Base-by-base conservation (phyloP, 2,329 filamentous ascomycete species). In the Lecanicillium sp. region DNA sequence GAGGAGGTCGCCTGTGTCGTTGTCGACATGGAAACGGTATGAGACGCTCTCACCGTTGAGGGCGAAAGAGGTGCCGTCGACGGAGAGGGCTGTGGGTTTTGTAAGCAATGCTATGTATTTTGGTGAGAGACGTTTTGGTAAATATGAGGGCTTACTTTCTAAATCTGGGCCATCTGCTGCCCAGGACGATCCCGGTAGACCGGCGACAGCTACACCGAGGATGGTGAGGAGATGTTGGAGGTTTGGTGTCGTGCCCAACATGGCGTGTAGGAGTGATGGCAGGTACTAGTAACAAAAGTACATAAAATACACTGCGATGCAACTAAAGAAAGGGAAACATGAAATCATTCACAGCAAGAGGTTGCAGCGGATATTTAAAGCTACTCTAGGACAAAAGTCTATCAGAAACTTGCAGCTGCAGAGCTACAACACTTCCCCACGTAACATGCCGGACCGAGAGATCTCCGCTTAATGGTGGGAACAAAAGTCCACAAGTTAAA, bases 21-120 rank as follows among this genome's bases (percentile, higher is more conserved):
- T 57, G 44, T 81, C 71, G 32, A 80, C 74, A 45, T 80, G 78
- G 52, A 82, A 80, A 31, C 73, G 71, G 48, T 82, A 81, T 1
- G 76, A 79, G 20, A 78, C 63, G 45, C 64, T 62, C 33, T 70
- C 58, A 18, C 71, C 75, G 20, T 73, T 73, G 33, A 80, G 60
- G 2, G 72, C 65, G 45, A 80, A 80, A 13, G 67, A 68, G 4
- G 60, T 68, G 9, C 72, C 73, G 5, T 73, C 55, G n/a, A 71
- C 71, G 16, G 64, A 62, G 40, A 79, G 65, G 28, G 65, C 73
- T 75, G 46, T 15, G n/a, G 8, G 6, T 6, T 7, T 11, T 25
- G 22, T 25, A 6, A 25, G 22, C 22, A n/a, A n/a, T 9, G 27
- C 9, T 29, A 29, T 25, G 6, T 6, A 7, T 25, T 25, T 25